phyloP scores from a whole-genome alignment of 805 yeast species.

The Saccharomycopsis guyanensis region DNA sequence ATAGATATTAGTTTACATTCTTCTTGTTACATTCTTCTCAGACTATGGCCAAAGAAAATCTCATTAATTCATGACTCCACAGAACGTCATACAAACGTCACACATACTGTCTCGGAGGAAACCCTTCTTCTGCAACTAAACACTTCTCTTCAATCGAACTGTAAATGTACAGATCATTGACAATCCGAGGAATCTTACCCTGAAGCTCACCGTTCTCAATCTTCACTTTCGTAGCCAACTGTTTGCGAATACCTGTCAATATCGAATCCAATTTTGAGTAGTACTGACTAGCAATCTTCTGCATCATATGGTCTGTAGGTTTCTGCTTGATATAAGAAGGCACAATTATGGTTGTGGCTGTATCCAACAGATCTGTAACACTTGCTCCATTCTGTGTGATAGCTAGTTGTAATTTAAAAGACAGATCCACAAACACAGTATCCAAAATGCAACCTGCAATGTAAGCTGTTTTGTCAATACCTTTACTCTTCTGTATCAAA shows the following conservation, averaged over 20 bases:
- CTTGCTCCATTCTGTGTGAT: constrained; percentile 35
- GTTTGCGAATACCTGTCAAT: constrained; percentile 3
- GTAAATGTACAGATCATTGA: constrained; percentile 13
- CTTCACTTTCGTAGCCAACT: constrained; percentile 1
- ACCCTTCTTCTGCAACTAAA: neutral
- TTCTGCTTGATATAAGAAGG: constrained; percentile 17
- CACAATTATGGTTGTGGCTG: constrained; percentile 36
- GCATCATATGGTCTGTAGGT: neutral
- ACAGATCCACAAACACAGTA: neutral
- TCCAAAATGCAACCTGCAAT: neutral
- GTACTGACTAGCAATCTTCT: neutral
- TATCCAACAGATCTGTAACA: constrained; percentile 25
- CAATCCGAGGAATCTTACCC: constrained; percentile 13
- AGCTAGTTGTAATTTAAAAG: neutral
- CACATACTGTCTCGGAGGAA: neutral
- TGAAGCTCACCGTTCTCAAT: neutral
- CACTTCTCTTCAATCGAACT: constrained; percentile 3
- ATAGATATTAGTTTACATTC: too few species aligned
- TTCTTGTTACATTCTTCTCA: too few species aligned
- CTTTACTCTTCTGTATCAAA: neutral
- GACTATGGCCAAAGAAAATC: too few species aligned
- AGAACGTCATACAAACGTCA: too few species aligned
- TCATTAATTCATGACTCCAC: too few species aligned
- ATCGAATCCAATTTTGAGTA: neutral
- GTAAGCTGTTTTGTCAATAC: neutral